Evolutionary conservation across 768 basidiomycete species (phyloP).

Genomic region (Daedalea quercina): DNA sequence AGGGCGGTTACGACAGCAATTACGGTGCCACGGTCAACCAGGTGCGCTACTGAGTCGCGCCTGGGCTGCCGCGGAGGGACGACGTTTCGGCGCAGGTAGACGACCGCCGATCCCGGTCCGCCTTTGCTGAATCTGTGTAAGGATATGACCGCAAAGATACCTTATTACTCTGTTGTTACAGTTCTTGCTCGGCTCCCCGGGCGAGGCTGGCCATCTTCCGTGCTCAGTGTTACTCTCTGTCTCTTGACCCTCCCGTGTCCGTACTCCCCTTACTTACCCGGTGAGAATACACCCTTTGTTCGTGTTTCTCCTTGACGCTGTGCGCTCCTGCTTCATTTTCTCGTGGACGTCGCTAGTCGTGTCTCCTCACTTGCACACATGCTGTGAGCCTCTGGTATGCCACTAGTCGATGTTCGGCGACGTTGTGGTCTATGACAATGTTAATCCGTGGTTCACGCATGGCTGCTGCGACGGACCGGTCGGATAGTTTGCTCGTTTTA

Average conservation of each 20-base stretch:
- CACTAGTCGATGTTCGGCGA: neutral
- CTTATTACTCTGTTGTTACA: slow-evolving; percentile 4
- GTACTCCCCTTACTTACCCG: neutral
- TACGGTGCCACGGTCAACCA: neutral
- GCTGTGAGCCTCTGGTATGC: neutral
- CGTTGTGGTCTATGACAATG: neutral
- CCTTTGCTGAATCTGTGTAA: slow-evolving; percentile 13
- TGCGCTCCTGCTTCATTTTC: neutral
- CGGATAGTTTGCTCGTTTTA: too few relatives aligned
- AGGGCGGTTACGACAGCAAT: slow-evolving; percentile 31
- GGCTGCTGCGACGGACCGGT: too few relatives aligned
- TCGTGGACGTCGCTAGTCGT: neutral
- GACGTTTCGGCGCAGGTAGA: neutral
- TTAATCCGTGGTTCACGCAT: too few relatives aligned
- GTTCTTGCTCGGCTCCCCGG: neutral
- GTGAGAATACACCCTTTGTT: slow-evolving; percentile 1
- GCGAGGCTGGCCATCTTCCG: neutral
- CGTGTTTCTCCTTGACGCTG: slow-evolving; percentile 15
- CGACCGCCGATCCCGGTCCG: neutral
- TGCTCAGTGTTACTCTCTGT: neutral
- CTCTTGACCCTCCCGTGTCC: slow-evolving; percentile 1
- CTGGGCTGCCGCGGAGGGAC: neutral
- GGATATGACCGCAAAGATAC: slow-evolving; percentile 17
- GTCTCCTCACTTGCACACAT: neutral
- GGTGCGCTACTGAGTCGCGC: slow-evolving; percentile 1